Evolutionary conservation across 768 basidiomycete genomes (phyloP), one percentile per base, ranked within the genome.

Genomic region (Holtermanniella nyarrowii): DNA sequence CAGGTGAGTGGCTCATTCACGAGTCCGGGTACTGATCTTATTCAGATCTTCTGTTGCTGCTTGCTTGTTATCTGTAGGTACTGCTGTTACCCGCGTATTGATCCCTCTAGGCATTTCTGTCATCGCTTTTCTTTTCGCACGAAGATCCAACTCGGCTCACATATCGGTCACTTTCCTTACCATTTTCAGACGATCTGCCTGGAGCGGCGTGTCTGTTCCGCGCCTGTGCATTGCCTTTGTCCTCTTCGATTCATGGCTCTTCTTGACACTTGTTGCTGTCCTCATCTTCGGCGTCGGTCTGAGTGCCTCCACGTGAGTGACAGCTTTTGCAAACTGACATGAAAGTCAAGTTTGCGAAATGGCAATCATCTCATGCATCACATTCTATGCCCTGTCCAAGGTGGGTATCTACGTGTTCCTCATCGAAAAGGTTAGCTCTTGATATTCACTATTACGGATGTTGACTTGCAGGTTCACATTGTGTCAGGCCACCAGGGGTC

Each of bases 401-500:
- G 10, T 37, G 10, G 31, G 31, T 40, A 75, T 78, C 4, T 80
- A 79, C 55, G 63, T 72, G 4, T 79, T 78, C 57, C 71, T 78
- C 23, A 70, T 73, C 68, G 46, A 46, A 49, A 48, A 50, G 53
- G 53, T 53, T 26, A n/a, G 18, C 31, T 26, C 49, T 40, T 12
- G 13, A n/a, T 3, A 25, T 44, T 21, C 14, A 14, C 44, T 59
- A 25, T 11, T 49, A n/a, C 45, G 46, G 16, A 24, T 23, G 10
- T 11, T 46, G 16, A 16, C 16, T 16, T 7, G 10, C 16, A 37
- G 31, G 31, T 37, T 16, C 31, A 37, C 31, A 37, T 37, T 16
- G 31, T 37, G 31, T 37, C 31, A 7, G 31, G 31, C 31, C 10
- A 7, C 10, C 31, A 37, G 2, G 59, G 62, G 26, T 61, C 64